Base-by-base conservation (phyloP, 345 rosid genomes). In the Rhodomyrtus tomentosa region DNA sequence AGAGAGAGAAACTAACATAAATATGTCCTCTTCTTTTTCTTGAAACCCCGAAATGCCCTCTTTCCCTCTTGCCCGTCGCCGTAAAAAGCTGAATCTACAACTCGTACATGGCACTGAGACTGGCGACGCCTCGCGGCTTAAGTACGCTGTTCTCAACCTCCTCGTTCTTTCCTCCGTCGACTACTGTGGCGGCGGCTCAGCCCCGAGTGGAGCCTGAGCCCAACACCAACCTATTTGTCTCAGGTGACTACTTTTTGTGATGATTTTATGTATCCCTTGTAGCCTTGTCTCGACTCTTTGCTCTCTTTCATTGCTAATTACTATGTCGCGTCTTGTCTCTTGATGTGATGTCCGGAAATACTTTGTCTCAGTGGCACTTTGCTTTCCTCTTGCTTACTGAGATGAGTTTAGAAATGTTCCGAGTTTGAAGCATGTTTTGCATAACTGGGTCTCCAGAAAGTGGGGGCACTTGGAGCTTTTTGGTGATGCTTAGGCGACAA, bases 141-240 rank as follows among this genome's bases (percentile, higher is more conserved):
- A 86, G 93, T 74, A 36, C 95, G 29, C 84, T 91, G 10, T 92
- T 93, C 89, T 84, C 92, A 5, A 90, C 89, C 80, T 84, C 92
- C 48, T 53, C 93, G 42, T 87, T 91, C 81, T 10, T 87, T 50
- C 84, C 88, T 52, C 73, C 93, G 32, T 74, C 85, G 18, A 14
- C 88, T n/a, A n/a, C n/a, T n/a, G 54, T 87, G 18, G 83, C 84
- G 12, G 62, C 86, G 16, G 62, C 49, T 55, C 88, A 76, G 72
- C 93, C 2, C 89, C 92, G 91, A 4, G 94, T 92, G 87, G 87
- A 91, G 89, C 94, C 96, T 7, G 94, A 92, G 58, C 98, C 99
- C 82, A 95, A 88, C 89, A 87, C 94, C 83, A 93, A 95, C 84
- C 96, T 96, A 87, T 95, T 95, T 80, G 92, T 95, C 89, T 92